Evolutionary conservation across 1,284 basidiomycete genomes (phyloP).

Genomic region (Leccinum fallax): DNA sequence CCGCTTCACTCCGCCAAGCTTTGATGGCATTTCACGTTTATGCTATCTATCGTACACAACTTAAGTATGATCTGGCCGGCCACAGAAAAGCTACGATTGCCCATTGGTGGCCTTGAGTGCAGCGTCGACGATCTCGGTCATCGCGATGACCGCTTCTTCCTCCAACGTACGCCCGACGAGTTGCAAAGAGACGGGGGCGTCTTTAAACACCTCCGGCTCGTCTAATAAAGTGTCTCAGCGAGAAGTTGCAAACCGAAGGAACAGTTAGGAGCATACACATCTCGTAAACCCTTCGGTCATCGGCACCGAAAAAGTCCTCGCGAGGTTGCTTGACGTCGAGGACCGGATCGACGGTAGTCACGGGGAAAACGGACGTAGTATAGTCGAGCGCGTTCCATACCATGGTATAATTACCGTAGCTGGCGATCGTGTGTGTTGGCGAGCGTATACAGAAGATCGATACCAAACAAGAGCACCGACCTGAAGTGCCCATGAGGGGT

Average conservation of each 20-base stretch:
- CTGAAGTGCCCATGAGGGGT: slow-evolving; percentile 54
- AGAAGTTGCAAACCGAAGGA: not conserved
- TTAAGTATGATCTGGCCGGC: not conserved
- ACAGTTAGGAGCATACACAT: slow-evolving; percentile 52
- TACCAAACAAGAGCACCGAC: slow-evolving; percentile 35
- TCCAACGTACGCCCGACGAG: slow-evolving; percentile 70
- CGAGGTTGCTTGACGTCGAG: slow-evolving; percentile 47
- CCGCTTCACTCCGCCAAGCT: slow-evolving; percentile 26
- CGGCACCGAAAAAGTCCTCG: slow-evolving; percentile 46
- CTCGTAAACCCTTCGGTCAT: slow-evolving; percentile 54
- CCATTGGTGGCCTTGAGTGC: slow-evolving; percentile 30
- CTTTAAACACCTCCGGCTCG: slow-evolving; percentile 54
- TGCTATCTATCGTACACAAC: slow-evolving; percentile 2
- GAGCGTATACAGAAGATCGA: not conserved
- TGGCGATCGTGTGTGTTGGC: slow-evolving; percentile 24
- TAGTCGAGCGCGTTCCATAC: slow-evolving; percentile 74
- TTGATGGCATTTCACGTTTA: slow-evolving; percentile 19
- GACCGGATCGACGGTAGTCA: slow-evolving; percentile 54
- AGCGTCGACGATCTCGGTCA: slow-evolving; percentile 59
- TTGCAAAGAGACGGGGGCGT: slow-evolving; percentile 72
- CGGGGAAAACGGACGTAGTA: slow-evolving; percentile 65
- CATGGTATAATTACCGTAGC: slow-evolving; percentile 56
- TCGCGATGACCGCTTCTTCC: slow-evolving; percentile 69
- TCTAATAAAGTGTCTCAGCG: slow-evolving; percentile 42
- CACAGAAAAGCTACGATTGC: not conserved